These are phyloP conservation scores for Filosporella fistucella DNA, from an alignment of 495 filamentous ascomycete genomes.

Conservation along the genomic window DNA sequence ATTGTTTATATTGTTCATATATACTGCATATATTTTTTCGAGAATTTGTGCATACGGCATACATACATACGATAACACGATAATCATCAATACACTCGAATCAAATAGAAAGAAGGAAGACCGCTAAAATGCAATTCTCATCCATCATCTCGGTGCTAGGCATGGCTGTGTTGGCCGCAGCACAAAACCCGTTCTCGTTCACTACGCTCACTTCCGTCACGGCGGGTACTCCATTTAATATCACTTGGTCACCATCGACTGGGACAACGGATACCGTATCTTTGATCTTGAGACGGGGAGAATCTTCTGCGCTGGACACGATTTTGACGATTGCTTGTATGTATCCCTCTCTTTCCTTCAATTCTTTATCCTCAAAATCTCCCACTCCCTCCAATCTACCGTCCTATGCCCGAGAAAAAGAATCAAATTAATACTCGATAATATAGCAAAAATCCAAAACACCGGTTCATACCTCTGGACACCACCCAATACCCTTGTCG, in stretches of 20 bases:
- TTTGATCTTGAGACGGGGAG: constrained; percentile 46
- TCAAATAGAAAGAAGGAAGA: no score
- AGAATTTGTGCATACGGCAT: no score
- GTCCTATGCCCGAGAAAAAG: not conserved
- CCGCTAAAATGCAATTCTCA: constrained; percentile 10
- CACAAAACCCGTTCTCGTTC: constrained; percentile 48
- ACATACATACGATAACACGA: no score
- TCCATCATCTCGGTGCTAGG: not conserved
- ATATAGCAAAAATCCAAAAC: constrained; percentile 47
- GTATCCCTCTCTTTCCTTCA: constrained; percentile 22
- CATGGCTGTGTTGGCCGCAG: not conserved
- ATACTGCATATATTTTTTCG: no score
- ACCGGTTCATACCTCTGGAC: constrained; percentile 52
- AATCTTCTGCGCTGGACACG: constrained; percentile 31
- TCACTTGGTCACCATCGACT: constrained; percentile 53
- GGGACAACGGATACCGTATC: constrained; percentile 40
- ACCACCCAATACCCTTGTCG: constrained; percentile 36
- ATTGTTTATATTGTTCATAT: no score
- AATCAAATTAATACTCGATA: not conserved
- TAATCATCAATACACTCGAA: no score
- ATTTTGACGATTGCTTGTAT: constrained; percentile 50
- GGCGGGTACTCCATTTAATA: constrained; percentile 42
- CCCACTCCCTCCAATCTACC: not conserved
- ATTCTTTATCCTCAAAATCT: not conserved
- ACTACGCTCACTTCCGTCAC: constrained; percentile 38